Conservation (phyloP, 768 basidiomycete species). For the Trametes punicea region DNA sequence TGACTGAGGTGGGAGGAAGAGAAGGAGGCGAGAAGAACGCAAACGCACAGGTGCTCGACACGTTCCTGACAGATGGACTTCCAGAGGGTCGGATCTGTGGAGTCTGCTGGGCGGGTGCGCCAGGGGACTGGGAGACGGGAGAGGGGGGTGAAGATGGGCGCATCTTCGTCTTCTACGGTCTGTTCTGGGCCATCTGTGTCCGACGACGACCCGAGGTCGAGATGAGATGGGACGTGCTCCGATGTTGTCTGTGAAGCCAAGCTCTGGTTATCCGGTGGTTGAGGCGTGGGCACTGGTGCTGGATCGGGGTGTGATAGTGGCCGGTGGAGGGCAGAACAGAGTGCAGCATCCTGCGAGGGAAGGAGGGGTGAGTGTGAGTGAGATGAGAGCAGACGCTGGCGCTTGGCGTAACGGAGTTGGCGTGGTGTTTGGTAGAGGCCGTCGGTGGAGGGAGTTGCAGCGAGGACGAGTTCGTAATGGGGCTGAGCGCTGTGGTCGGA, state of each 20-base stretch:
- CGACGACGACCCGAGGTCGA: too few species aligned
- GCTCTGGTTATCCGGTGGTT: too few species aligned
- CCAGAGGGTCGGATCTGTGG: conserved; percentile 9
- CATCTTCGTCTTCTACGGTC: neutral
- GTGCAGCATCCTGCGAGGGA: neutral
- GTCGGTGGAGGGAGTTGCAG: neutral
- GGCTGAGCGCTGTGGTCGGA: neutral
- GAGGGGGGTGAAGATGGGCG: conserved; percentile 7
- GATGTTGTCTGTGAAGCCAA: too few species aligned
- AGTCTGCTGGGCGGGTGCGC: neutral
- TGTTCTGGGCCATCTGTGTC: neutral
- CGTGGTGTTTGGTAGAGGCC: neutral
- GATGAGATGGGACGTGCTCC: too few species aligned
- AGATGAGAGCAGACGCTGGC: neutral
- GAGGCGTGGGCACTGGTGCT: too few species aligned
- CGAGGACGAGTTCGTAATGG: conserved; percentile 5
- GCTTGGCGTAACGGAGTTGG: conserved; percentile 9
- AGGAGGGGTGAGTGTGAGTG: neutral
- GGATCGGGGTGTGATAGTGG: too few species aligned
- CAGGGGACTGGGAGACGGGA: neutral
- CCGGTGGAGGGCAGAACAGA: too few species aligned
- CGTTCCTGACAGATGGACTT: conserved; percentile 18
- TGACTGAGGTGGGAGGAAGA: neutral
- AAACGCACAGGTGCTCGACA: conserved; percentile 11
- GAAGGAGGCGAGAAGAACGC: neutral